Base-by-base conservation (phyloP, 78 protist species). In the Tieghemostelium lacteum region DNA sequence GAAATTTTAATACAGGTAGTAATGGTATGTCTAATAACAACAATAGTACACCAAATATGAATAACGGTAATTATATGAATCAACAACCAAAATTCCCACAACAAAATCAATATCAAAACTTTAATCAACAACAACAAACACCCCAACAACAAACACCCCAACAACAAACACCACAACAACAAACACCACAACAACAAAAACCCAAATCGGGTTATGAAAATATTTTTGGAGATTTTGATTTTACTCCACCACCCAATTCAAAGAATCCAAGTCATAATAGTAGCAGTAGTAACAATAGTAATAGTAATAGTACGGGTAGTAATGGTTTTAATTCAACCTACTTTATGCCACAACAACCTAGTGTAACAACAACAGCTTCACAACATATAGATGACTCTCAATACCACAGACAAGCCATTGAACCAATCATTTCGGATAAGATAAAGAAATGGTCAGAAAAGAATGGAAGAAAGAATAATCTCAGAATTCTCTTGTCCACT, bases 141-240 rank as follows among this genome's bases (percentile, higher is more conserved):
- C 70, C 7, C 26, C 36, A 19, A 26, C 85, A 74, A 58, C 85
- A 0, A 39, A 33, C 19, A 24, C 86, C 10, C 37, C 85, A 17
- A 42, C 71, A 45, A 34, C 61, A 60, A 28, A 24, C 26, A 16
- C 86, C 60, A 75, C 72, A 16, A 33, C 58, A 12, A 29, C 63
- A 19, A 36, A 29, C 62, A 12, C 33, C 34, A 75, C 69, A 22
- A 29, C 26, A 14, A 19, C 26, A 12, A 8, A 14, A 31, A 36
- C 5, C 14, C 42, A 31, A 49, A 69, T 58, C 76, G 60, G 88
- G 88, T 54, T 83, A 54, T 31, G 78, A 69, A 52, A 70, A 80
- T 80, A 80, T 80, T 36, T 83, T 83, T 83, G 91, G 91, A 39
- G 91, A 83, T 45, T 83, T 83, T 83, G 91, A 83, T 58, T 83